Base-by-base conservation (phyloP, 306 rosid genomes). In the Quercus cerris region DNA sequence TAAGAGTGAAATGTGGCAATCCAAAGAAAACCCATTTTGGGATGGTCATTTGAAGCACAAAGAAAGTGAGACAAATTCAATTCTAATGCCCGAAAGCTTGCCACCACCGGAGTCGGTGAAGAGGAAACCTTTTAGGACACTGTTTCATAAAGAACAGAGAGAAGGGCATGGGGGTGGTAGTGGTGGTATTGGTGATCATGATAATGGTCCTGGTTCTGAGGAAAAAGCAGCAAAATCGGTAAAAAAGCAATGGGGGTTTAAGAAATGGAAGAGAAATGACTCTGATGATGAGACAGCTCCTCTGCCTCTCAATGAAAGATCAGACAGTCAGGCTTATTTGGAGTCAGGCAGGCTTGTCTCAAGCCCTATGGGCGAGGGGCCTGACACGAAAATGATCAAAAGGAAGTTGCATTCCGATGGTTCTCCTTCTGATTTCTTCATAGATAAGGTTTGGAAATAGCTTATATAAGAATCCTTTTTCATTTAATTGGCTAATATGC, bases 281-380 rank as follows among this genome's bases (percentile, higher is more conserved):
- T 46, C 88, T 13, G 94, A 96, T 18, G 93, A 96, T 74, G 98
- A 90, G 56, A 91, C 91, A 71, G 77, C 94, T 86, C 97, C 97
- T 55, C 75, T 92, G 83, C 91, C 89, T 80, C 89, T 87, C 22
- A 72, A 87, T 80, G 97, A 85, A 68, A 88, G 86, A 74, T 94
- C 92, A 3, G 91, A 93, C 51, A 77, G 84, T 75, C 91, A 86
- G 70, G 86, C 83, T 23, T 82, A 81, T 28, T 77, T 79, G 59
- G 77, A 56, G 76, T 74, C 89, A 14, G 73, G 71, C 83, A 78
- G 73, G 51, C 74, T 64, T 49, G 81, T 73, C 27, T 78, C 81
- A 30, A 88, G 81, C 38, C 77, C 89, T 13, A 58, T 81, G 3
- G 94, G 92, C 33, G 91, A 92, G 69, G 96, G 91, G 8, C 91